phyloP scores from a whole-genome alignment of 306 rosid species.

The Sphenostylis stenocarpa region DNA sequence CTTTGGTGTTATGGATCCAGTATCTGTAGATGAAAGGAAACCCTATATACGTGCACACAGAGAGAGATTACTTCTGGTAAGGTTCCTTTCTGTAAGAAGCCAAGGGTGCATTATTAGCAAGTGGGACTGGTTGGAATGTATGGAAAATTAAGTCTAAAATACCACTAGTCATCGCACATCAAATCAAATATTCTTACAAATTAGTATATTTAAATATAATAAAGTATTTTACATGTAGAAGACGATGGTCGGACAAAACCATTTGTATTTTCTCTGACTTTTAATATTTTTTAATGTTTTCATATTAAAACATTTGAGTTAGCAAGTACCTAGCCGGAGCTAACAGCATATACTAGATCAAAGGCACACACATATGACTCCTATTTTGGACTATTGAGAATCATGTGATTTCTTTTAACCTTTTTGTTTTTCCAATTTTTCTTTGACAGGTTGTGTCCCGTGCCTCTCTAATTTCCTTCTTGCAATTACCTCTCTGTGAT shows the following conservation, averaged over 20 bases:
- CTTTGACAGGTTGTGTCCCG: slow-evolving; percentile 44
- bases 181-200: slow-evolving; percentile 52
- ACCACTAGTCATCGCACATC: slow-evolving; percentile 42
- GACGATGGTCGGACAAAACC: slow-evolving; percentile 73
- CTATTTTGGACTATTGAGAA: slow-evolving; percentile 51
- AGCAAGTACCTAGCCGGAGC: slow-evolving; percentile 34
- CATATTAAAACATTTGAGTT: slow-evolving; percentile 25
- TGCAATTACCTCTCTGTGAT: slow-evolving; percentile 39
- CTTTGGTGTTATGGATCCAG: slow-evolving; percentile 30
- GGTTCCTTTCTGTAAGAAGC: slow-evolving; percentile 38
- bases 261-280: slow-evolving; percentile 4
- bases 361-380: slow-evolving; percentile 43
- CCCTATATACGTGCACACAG: slow-evolving; percentile 33
- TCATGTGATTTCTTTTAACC: slow-evolving; percentile 50
- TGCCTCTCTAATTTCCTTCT: slow-evolving; percentile 10
- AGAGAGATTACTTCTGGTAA: slow-evolving; percentile 18
- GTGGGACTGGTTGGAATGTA: slow-evolving; percentile 42
- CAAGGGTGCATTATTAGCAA: slow-evolving; percentile 36
- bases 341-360: slow-evolving; percentile 16
- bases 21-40: slow-evolving; percentile 32
- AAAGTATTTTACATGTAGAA: slow-evolving; percentile 39
- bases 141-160: slow-evolving; percentile 43
- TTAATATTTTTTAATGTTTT: not conserved
- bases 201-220: slow-evolving; percentile 31
- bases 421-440: slow-evolving; percentile 28